A percentile compares a stretch with the other conserved stretches of the same genome.
These are phyloP conservation scores for Lactuca sativa DNA, from an alignment of 129 eudicot genomes.

Conservation along the genomic window DNA sequence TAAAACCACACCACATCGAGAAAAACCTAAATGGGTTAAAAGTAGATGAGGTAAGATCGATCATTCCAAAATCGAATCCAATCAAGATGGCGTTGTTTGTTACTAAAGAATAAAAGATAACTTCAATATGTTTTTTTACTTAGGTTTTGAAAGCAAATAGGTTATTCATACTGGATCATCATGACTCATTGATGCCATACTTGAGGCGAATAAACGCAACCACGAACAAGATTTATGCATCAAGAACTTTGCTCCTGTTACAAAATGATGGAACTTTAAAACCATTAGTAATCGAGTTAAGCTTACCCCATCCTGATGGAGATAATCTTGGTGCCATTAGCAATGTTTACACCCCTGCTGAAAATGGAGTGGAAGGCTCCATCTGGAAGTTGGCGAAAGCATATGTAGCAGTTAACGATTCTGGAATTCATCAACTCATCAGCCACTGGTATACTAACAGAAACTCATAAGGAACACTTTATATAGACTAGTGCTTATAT, in stretches of 20 bases:
- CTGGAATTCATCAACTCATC: constrained; percentile 79
- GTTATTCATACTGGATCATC: constrained; percentile 68
- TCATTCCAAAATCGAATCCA: background rate
- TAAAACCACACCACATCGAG: constrained; percentile 42
- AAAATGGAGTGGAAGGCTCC: constrained; percentile 50
- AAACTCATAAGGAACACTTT: background rate
- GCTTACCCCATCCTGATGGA: constrained; percentile 56
- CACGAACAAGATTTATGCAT: constrained; percentile 57
- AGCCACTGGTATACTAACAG: constrained; percentile 59
- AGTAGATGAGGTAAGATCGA: constrained; percentile 44
- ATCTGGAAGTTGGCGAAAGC: constrained; percentile 84
- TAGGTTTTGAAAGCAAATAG: constrained; percentile 49
- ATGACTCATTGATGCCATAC: constrained; percentile 68
- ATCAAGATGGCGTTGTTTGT: background rate
- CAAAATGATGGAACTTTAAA: constrained; percentile 56
- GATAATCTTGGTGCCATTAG: constrained; percentile 51
- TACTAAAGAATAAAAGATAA: background rate
- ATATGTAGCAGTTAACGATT: constrained; percentile 72
- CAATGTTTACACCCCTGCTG: constrained; percentile 56
- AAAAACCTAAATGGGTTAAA: constrained; percentile 46
- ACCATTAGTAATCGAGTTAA: constrained; percentile 69
- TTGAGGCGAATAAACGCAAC: constrained; percentile 59
- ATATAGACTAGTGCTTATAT: background rate
- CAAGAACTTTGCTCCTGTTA: constrained; percentile 61
- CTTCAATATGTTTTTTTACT: background rate